Base-by-base conservation (phyloP, 805 yeast species). In the Yarrowia yakushimensis region DNA sequence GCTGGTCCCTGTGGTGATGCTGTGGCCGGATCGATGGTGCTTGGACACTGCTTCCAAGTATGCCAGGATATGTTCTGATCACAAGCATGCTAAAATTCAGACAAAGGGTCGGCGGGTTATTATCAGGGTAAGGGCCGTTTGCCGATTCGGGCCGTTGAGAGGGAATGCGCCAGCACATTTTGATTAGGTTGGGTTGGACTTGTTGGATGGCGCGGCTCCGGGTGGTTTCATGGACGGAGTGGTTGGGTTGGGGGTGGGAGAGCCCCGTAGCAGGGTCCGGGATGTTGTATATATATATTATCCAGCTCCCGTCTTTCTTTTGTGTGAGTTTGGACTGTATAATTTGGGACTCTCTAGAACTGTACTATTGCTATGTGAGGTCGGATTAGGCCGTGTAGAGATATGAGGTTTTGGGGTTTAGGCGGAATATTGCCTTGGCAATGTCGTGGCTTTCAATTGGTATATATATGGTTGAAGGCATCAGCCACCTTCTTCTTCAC, bases 41-140 rank as follows among this genome's bases (percentile, higher is more conserved):
- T 45, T 45, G 52, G 52, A 45, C 27, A 15, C 17, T 7, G 34
- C 36, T 45, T 45, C 52, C 52, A 45, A 45, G 52, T 45, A 43
- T 28, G 30, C 27, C 52, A 18, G 52, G 31, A 23, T 28, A 45
- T 45, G 52, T 45, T 45, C 52, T 45, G 52, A 45, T 45, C 52
- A 45, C 52, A 45, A 45, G 52, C 52, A 45, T 36, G 52, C 52
- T 36, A 45, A 45, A 45, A 45, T 30, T 45, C 52, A 28, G 30
- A 45, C 52, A 28, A 45, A 45, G 52, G 50, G 52, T 45, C 13
- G 52, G 52, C 30, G 52, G 36, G 52, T 45, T 45, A 30, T 45
- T 45, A 45, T 45, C 52, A 45, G 52, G 52, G 52, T 45, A 4
- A 11, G 52, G 52, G 52, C 10, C 4, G 17, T 8, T 4, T 45